Base-by-base conservation (phyloP, 495 filamentous ascomycete genomes). In the Haplographium delicatum region DNA sequence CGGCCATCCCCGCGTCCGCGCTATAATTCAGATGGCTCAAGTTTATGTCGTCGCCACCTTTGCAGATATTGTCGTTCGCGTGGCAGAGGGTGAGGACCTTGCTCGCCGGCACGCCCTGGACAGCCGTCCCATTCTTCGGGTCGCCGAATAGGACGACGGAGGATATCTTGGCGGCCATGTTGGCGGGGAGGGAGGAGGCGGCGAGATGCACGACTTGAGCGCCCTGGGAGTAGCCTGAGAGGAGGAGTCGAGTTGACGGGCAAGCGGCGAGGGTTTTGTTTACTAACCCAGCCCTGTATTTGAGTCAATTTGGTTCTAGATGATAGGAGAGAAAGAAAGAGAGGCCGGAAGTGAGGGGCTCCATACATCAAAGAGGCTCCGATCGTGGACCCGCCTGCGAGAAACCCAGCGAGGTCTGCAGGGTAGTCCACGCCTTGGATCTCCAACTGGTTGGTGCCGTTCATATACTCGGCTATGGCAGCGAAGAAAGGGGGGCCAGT, bases 381-480 rank as follows among this genome's bases (percentile, higher is more conserved):
- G n/a, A 27, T 26, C 3, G 25, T 22, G 5, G 50, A 53, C 16
- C 75, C 58, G 0, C 67, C 61, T 2, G 58, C 62, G 43, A 81
- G 75, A 39, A 73, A 78, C 51, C 76, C 65, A 4, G 43, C 26
- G 31, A 67, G 37, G 50, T 61, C 51, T n/a, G 66, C 65, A 1
- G 54, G 28, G 43, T 82, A 83, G 16, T 73, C 65, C 0, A 83
- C 76, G 28, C 79, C 80, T 63, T 82, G 78, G 11, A 82, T 65
- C 2, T 66, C 69, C 10, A 80, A 64, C 26, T 69, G 66, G 40
- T 62, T 59, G 3, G 50, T 47, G 8, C 51, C 51, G 22, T 46
- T 51, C 27, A 59, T 39, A 43, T 55, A 51, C 5, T 44, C 46
- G 2, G 44, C 54, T 1, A 57, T 35, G 16, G 58, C 53, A 31